A percentile compares a stretch with the other conserved stretches of the same genome.
These are phyloP conservation scores for Lipomyces anomalus DNA, from an alignment of 805 yeast genomes.

Conservation along the genomic window DNA sequence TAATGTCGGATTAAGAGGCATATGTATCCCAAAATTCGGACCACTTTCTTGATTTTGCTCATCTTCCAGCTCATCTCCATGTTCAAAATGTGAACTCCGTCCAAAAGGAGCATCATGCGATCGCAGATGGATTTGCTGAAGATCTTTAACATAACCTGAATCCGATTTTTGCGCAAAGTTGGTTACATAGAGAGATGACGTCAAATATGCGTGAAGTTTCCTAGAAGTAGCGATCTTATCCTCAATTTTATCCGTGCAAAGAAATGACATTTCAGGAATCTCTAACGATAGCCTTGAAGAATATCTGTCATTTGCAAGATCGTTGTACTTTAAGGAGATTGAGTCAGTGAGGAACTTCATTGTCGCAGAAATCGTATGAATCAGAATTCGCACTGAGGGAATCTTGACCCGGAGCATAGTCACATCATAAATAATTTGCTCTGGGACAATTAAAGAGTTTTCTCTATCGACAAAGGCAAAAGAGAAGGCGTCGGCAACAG, in stretches of 20 bases:
- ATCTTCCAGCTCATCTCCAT: neutral
- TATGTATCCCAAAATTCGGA: neutral
- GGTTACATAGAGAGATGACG: constrained; percentile 56
- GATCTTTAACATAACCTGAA: constrained; percentile 6
- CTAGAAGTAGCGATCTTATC: neutral
- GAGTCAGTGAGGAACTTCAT: constrained; percentile 29
- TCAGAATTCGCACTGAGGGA: constrained; percentile 41
- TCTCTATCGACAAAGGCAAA: constrained; percentile 71
- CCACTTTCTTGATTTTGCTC: neutral
- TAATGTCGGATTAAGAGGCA: constrained; percentile 1
- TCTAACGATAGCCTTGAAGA: constrained; percentile 48
- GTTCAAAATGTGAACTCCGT: constrained; percentile 33
- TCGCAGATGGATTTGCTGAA: constrained; percentile 62
- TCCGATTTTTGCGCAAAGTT: constrained; percentile 40
- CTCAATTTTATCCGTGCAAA: constrained; percentile 13
- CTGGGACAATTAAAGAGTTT: constrained; percentile 57
- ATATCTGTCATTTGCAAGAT: constrained; percentile 62
- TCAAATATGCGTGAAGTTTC: constrained; percentile 37
- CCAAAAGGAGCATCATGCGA: constrained; percentile 79
- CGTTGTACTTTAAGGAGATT: constrained; percentile 47
- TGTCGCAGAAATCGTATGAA: constrained; percentile 35
- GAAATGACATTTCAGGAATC: constrained; percentile 44
- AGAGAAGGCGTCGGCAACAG: constrained; percentile 45
- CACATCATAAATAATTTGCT: constrained; percentile 59
- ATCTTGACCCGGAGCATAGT: constrained; percentile 56